Conservation (phyloP, 2,329 filamentous ascomycete species). For the Aschersonia sp. region DNA sequence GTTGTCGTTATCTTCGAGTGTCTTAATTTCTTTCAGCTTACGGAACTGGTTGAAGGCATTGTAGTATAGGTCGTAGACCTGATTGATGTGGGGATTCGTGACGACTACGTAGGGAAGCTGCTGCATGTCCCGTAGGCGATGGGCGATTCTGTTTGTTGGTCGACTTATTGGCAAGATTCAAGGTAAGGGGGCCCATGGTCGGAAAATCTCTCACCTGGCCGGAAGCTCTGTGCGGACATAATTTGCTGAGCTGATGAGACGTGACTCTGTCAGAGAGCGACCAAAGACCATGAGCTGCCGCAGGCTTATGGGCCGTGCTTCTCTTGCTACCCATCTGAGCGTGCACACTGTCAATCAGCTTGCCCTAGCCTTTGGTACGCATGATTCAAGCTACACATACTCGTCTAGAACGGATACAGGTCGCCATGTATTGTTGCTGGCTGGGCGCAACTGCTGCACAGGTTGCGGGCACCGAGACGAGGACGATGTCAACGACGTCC, state of each 20-base stretch:
- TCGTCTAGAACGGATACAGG: conserved; percentile 51
- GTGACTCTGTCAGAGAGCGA: conserved; percentile 75
- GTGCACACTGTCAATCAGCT: background rate
- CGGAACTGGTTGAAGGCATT: conserved; percentile 88
- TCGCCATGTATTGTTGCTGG: conserved; percentile 35
- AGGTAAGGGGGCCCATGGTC: background rate
- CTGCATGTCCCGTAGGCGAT: conserved; percentile 94
- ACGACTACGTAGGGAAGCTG: conserved; percentile 90
- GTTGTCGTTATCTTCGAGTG: conserved; percentile 74
- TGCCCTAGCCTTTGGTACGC: background rate
- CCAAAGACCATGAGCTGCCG: conserved; percentile 96
- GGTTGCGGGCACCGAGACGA: background rate
- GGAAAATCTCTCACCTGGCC: conserved; percentile 9
- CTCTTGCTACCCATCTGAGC: conserved; percentile 75
- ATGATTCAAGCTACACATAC: conserved; percentile 24
- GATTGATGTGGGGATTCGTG: conserved; percentile 83
- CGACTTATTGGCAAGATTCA: background rate
- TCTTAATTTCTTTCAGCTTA: conserved; percentile 68
- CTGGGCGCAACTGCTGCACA: conserved; percentile 7
- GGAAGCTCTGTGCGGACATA: conserved; percentile 84
- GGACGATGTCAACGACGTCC: background rate
- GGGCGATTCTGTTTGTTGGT: conserved; percentile 50
- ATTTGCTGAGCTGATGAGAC: conserved; percentile 87
- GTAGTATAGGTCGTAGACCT: conserved; percentile 95
- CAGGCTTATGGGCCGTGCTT: conserved; percentile 88